A percentile compares a stretch with the other conserved stretches of the same genome.
phyloP scores from a whole-genome alignment of 352 stramenopile species.

The Globisporangium nunn region DNA sequence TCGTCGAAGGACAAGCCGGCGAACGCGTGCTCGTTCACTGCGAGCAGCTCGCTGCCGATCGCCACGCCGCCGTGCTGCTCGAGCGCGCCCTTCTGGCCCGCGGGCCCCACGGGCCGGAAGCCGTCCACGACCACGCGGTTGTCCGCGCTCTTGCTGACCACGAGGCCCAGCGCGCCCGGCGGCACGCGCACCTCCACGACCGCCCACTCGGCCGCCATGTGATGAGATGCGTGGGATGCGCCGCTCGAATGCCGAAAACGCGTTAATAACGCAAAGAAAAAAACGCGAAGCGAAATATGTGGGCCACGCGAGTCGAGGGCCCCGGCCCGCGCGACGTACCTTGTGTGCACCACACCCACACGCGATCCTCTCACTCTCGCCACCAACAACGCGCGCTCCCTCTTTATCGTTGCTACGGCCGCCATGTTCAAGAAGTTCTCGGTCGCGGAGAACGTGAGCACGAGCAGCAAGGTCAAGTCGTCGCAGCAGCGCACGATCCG shows the following conservation, averaged over 20 bases:
- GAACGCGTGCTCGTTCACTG: conserved; percentile 74
- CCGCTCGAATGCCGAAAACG: too few relatives aligned
- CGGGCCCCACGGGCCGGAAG: conserved; percentile 50
- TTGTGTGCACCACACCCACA: background rate
- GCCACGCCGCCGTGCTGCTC: conserved; percentile 32
- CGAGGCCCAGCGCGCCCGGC: conserved; percentile 58
- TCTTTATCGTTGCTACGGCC: background rate
- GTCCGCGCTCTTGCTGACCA: conserved; percentile 54
- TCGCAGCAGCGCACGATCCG: conserved; percentile 95
- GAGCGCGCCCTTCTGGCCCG: conserved; percentile 34
- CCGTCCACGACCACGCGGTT: conserved; percentile 62
- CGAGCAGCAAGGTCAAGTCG: conserved; percentile 95
- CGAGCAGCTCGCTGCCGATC: conserved; percentile 41
- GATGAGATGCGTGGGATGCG: background rate
- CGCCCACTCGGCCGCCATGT: conserved; percentile 13
- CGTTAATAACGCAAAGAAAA: background rate
- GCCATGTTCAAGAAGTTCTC: conserved; percentile 95
- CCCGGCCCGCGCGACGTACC: background rate
- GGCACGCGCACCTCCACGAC: conserved; percentile 64
- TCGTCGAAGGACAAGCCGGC: conserved; percentile 45
- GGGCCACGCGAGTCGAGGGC: too few relatives aligned
- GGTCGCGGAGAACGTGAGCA: conserved; percentile 90
- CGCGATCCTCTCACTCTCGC: background rate
- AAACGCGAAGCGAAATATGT: background rate
- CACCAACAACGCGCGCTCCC: background rate